Conservation (phyloP, 2,329 filamentous ascomycete genomes). For the Curvularia sp. region DNA sequence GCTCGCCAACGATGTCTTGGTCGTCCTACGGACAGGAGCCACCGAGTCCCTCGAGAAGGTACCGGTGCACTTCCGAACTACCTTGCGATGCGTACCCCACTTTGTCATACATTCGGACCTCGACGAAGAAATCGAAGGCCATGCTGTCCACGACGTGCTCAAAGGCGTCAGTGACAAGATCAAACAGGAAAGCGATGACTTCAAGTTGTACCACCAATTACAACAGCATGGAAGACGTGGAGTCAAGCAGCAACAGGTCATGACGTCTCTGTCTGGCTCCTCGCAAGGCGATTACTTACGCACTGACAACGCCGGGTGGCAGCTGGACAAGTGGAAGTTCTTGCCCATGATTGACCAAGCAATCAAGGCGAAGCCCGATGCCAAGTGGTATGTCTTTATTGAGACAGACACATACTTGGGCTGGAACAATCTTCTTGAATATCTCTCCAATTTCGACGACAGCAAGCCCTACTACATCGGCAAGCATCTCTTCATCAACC, state of each 20-base stretch:
- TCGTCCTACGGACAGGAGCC: constrained; percentile 67
- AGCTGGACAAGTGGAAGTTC: constrained; percentile 66
- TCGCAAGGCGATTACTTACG: constrained; percentile 46
- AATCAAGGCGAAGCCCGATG: constrained; percentile 44
- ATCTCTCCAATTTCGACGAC: constrained; percentile 50
- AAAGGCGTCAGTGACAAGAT: constrained; percentile 51
- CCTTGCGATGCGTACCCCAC: constrained; percentile 63
- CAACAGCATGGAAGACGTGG: constrained; percentile 54
- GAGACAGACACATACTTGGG: constrained; percentile 49
- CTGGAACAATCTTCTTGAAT: constrained; percentile 51
- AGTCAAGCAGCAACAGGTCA: constrained; percentile 42
- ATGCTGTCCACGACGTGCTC: constrained; percentile 59
- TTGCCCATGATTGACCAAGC: constrained; percentile 62
- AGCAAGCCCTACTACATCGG: constrained; percentile 54
- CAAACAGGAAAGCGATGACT: constrained; percentile 56
- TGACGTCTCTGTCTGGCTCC: constrained; percentile 43
- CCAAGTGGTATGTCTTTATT: constrained; percentile 51
- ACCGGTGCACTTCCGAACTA: constrained; percentile 64
- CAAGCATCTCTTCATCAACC: constrained; percentile 53
- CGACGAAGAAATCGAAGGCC: constrained; percentile 60
- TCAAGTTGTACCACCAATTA: constrained; percentile 60
- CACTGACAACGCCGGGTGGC: constrained; percentile 56
- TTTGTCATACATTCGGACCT: constrained; percentile 66
- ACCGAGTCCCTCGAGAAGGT: constrained; percentile 65
- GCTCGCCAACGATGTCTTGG: constrained; percentile 59